These are phyloP conservation scores for Mortierella sp. DNA, from an alignment of 371 early-diverging fungal genomes.

Conservation along the genomic window DNA sequence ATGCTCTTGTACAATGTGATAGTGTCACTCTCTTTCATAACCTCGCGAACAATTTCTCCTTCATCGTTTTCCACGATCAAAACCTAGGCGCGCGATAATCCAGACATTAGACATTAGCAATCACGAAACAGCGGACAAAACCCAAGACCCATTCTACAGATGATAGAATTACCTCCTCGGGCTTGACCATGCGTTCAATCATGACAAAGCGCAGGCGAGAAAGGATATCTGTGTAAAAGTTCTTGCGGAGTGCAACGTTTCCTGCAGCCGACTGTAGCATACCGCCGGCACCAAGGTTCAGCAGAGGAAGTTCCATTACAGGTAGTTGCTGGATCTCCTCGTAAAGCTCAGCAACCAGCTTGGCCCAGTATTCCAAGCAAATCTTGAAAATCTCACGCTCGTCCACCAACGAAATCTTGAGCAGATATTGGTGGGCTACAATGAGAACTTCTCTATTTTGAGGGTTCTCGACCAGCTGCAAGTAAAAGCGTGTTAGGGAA, in stretches of 20 bases:
- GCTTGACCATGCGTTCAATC: conserved; percentile 98
- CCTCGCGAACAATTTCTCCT: conserved; percentile 99
- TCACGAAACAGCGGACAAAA: too few species aligned
- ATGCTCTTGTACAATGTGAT: conserved; percentile 98
- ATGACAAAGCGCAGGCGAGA: conserved; percentile 89
- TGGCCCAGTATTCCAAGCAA: conserved; percentile 96
- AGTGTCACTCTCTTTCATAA: conserved; percentile 98
- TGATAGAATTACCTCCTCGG: conserved; percentile 93
- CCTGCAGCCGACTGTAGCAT: conserved; percentile 48
- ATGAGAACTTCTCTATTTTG: conserved; percentile 74
- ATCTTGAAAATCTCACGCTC: conserved; percentile 98
- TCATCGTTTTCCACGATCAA: conserved; percentile 99
- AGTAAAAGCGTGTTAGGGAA: neutral
- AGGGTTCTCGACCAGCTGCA: conserved; percentile 71
- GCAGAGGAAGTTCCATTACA: conserved; percentile 56
- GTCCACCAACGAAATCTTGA: conserved; percentile 90
- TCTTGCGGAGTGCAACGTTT: conserved; percentile 70
- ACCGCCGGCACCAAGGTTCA: conserved; percentile 57
- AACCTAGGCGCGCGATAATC: conserved; percentile 71
- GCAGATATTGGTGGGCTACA: conserved; percentile 88
- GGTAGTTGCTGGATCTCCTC: conserved; percentile 79
- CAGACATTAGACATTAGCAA: neutral
- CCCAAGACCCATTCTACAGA: too few species aligned
- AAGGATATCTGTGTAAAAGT: conserved; percentile 83
- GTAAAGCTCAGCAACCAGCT: conserved; percentile 88